These are phyloP conservation scores for Skeletonema potamos DNA, from an alignment of 108 stramenopile genomes.

Conservation along the genomic window DNA sequence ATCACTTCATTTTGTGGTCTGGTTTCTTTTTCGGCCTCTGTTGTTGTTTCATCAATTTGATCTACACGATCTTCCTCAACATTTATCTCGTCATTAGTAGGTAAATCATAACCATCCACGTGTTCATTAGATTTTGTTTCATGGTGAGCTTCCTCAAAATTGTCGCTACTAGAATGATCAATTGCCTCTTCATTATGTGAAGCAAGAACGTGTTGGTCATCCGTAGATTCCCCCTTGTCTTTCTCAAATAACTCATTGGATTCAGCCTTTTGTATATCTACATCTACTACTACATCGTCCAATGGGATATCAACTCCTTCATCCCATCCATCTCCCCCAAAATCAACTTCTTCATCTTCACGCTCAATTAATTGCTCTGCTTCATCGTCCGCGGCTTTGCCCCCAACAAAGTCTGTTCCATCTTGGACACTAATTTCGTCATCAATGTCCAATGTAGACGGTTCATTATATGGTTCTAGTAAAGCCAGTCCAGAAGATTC, in stretches of 20 bases:
- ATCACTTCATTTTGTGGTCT: not conserved
- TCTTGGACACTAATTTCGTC: not conserved
- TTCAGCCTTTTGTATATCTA: not conserved
- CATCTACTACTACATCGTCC: not conserved
- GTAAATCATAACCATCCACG: not conserved
- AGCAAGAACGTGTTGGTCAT: not conserved
- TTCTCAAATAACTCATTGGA: not conserved
- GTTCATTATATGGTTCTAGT: not conserved
- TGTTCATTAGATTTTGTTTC: not conserved
- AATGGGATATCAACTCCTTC: conserved; percentile 25
- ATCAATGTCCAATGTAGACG: conserved; percentile 1
- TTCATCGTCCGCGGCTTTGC: not conserved
- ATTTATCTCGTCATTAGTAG: not conserved
- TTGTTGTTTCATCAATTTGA: not conserved
- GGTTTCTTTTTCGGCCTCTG: not conserved
- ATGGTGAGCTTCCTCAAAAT: not conserved
- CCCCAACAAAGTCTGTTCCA: not conserved
- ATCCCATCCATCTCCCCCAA: conserved; percentile 26
- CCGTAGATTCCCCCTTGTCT: not conserved
- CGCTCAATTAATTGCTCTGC: not conserved
- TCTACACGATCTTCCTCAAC: not conserved
- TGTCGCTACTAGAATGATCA: not conserved
- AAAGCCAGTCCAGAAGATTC: not conserved
- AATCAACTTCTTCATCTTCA: not conserved
- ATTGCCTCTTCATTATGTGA: not conserved